Conservation (phyloP, 768 basidiomycete genomes). For the Kwoniella mangroviensis region DNA sequence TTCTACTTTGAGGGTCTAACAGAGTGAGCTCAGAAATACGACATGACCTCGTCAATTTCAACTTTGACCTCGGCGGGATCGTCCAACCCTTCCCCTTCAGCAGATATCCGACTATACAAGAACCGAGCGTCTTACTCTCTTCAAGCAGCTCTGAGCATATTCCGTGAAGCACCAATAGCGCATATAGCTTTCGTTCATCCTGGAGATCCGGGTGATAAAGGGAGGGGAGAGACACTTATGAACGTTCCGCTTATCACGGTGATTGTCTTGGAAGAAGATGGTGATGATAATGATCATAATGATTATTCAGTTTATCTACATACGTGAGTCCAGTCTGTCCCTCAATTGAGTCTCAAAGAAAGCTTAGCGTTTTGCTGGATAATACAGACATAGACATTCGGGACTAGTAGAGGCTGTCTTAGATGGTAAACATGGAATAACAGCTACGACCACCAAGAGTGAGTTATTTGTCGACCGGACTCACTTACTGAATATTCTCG, state of each 20-base stretch:
- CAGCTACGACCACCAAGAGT: slow-evolving; percentile 29
- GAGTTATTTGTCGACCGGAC: not conserved
- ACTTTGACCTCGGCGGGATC: not conserved
- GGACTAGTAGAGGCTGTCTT: slow-evolving; percentile 29
- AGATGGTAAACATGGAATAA: slow-evolving; percentile 17
- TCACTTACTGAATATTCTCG: no score
- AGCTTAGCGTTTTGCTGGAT: not conserved
- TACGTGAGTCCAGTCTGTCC: slow-evolving; percentile 18
- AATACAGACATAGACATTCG: slow-evolving; percentile 23
- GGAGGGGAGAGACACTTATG: slow-evolving; percentile 26
- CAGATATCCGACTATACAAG: slow-evolving; percentile 23
- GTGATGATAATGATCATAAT: slow-evolving; percentile 18
- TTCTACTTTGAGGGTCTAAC: no score
- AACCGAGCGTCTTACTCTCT: slow-evolving; percentile 26
- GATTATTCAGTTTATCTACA: slow-evolving; percentile 28
- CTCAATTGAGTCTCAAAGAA: not conserved
- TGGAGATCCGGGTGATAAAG: slow-evolving; percentile 15
- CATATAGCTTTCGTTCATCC: slow-evolving; percentile 32
- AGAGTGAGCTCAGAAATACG: not conserved
- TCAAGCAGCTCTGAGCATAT: slow-evolving; percentile 19
- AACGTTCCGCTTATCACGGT: slow-evolving; percentile 27
- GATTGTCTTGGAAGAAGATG: slow-evolving; percentile 8
- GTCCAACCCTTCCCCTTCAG: not conserved
- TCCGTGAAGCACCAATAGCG: slow-evolving; percentile 16
- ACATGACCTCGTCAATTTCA: not conserved